Conservation (phyloP, 163 green algal species). For the Chlamydomonas reinhardtii region DNA sequence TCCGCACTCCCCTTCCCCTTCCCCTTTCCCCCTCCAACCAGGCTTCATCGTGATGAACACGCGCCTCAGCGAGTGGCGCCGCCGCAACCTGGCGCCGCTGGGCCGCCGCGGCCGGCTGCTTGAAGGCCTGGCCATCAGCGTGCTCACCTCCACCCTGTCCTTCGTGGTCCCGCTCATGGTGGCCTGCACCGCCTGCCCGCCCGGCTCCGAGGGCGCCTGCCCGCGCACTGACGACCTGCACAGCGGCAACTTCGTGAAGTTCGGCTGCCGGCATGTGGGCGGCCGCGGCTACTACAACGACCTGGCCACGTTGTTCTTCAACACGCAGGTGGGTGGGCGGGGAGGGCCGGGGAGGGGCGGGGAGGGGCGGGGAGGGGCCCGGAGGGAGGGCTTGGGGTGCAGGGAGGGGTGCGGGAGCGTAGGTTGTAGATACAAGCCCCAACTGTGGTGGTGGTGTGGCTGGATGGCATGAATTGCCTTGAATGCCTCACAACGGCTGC, state of each 20-base stretch:
- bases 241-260: conserved; percentile 82
- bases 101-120: conserved; percentile 56
- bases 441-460: no score
- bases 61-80: conserved; percentile 59
- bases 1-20: no score
- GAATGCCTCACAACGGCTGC: no score
- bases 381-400: no score
- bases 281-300: conserved; percentile 80
- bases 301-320: conserved; percentile 90
- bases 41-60: conserved; percentile 82
- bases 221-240: conserved; percentile 63
- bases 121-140: conserved; percentile 69
- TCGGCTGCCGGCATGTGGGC: conserved; percentile 53
- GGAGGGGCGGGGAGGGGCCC: no score
- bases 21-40: neutral
- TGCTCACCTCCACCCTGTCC: conserved; percentile 72
- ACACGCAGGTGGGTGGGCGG: conserved; percentile 64
- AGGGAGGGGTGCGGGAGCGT: no score
- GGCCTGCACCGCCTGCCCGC: conserved; percentile 63
- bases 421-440: no score
- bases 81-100: conserved; percentile 34
- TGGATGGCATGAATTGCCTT: no score
- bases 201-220: conserved; percentile 53
- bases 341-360: no score
- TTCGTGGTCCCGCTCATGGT: conserved; percentile 76